Evolutionary conservation across 257 asterid genomes (phyloP), one percentile per base, ranked within the genome.

Genomic region (Scutellaria minor): DNA sequence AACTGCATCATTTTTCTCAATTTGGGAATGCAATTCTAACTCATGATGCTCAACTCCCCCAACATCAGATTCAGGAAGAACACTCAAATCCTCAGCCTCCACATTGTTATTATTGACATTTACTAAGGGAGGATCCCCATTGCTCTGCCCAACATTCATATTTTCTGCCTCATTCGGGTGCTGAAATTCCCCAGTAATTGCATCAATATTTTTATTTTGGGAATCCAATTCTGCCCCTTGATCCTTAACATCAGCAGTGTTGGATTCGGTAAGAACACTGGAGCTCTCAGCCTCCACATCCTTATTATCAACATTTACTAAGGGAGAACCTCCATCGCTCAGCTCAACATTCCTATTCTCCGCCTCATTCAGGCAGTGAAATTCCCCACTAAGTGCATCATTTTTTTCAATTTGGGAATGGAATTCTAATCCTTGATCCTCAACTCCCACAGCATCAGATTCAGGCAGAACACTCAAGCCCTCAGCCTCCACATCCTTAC

Each of bases 131-230:
- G 64, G 24, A 55, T 55, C 70, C 57, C 59, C 70, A 9, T 15
- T 40, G 44, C 42, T 44, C 42, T 0, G 53, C 61, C 42, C 63
- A 18, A 13, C 59, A 64, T 51, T 46, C 45, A 5, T 71, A 52
- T 31, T 52, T 9, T 13, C 68, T 24, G 3, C 73, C 72, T 52
- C 79, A 27, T 14, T 54, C 42, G 8, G 3, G 14, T 42, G 22
- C 53, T 58, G 55, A 3, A 54, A 39, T 45, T 64, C 47, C 58
- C 9, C 72, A 73, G 37, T 15, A n/a, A 37, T 54, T 22, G 45
- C 62, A 60, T 40, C 64, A 50, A 41, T 5, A 35, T 80, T 64
- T 9, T 67, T 77, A 44, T 8, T 64, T 55, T 47, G 66, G 41
- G 64, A 60, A 40, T 46, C 73, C 42, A 67, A 51, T 27, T 57